These are phyloP conservation scores for Suillus spraguei DNA, from an alignment of 768 basidiomycete species.

Conservation along the genomic window DNA sequence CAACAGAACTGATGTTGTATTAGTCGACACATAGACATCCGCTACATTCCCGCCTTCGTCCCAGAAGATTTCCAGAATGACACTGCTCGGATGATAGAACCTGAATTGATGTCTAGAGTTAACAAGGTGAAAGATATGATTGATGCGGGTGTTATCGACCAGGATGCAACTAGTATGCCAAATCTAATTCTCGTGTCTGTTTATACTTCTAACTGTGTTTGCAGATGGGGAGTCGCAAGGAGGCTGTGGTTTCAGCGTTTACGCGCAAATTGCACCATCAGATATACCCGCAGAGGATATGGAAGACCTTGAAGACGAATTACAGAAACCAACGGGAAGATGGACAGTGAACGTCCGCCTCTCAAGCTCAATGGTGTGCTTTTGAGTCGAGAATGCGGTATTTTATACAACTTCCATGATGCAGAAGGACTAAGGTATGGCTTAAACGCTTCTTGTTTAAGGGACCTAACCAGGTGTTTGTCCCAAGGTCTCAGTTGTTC, in stretches of 20 bases:
- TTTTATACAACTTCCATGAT: constrained; percentile 66
- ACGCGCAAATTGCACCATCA: constrained; percentile 63
- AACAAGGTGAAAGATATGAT: constrained; percentile 63
- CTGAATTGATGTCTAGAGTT: constrained; percentile 61
- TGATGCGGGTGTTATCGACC: constrained; percentile 63
- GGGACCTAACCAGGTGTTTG: constrained; percentile 3
- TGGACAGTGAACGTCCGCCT: constrained; percentile 58
- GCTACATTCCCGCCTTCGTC: constrained; percentile 66
- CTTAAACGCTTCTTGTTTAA: not conserved
- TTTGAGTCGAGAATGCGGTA: constrained; percentile 79
- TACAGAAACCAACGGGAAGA: constrained; percentile 73
- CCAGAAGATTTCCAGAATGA: constrained; percentile 56
- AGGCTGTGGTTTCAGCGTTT: constrained; percentile 66
- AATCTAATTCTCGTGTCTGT: not conserved
- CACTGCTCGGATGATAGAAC: constrained; percentile 58
- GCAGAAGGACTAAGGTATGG: constrained; percentile 70
- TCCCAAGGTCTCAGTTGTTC: constrained; percentile 56
- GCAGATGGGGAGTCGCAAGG: constrained; percentile 50
- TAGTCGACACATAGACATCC: constrained; percentile 64
- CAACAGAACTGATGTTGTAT: not conserved
- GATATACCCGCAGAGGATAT: constrained; percentile 55
- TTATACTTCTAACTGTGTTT: not conserved
- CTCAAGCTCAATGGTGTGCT: constrained; percentile 65
- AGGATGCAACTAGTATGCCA: constrained; percentile 42
- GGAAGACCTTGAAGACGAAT: constrained; percentile 72